phyloP scores from a whole-genome alignment of 495 filamentous ascomycete species.

The Patellaria atrata region DNA sequence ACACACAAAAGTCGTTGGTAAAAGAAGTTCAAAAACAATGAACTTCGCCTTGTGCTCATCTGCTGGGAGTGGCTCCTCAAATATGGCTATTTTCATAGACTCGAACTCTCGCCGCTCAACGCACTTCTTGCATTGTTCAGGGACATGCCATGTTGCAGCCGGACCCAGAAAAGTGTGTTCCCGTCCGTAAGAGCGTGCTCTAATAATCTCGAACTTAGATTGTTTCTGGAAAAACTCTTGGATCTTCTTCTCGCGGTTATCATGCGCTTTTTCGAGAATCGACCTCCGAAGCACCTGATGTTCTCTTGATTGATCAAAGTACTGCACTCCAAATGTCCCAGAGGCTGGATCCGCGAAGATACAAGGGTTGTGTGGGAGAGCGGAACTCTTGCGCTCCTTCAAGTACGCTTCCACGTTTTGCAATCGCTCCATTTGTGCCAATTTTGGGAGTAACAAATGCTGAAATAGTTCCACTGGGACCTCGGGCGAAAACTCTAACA shows the following conservation, averaged over 20 bases:
- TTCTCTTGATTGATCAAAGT: conserved; percentile 32
- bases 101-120: too few species aligned
- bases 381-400: conserved; percentile 12
- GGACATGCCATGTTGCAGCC: too few species aligned
- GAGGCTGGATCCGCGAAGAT: conserved; percentile 31
- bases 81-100: conserved; percentile 33
- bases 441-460: conserved; percentile 34
- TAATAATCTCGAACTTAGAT: too few species aligned
- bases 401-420: conserved; percentile 37
- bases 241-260: conserved; percentile 27
- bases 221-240: conserved; percentile 28
- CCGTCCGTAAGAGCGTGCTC: too few species aligned
- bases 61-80: conserved; percentile 50
- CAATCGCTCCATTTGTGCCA: conserved; percentile 38
- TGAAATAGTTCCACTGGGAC: conserved; percentile 33
- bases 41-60: conserved; percentile 27
- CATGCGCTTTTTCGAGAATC: conserved; percentile 30
- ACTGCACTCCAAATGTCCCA: conserved; percentile 43
- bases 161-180: too few species aligned
- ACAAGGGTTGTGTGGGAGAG: conserved; percentile 11
- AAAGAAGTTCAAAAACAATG: conserved; percentile 42
- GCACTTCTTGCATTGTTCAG: too few species aligned
- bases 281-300: conserved; percentile 28
- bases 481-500: conserved; percentile 38
- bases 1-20: conserved; percentile 30